A percentile compares a stretch with the other conserved stretches of the same genome.
These are phyloP conservation scores for Zygoascus meyerae DNA, from an alignment of 1,139 yeast genomes.

Conservation along the genomic window DNA sequence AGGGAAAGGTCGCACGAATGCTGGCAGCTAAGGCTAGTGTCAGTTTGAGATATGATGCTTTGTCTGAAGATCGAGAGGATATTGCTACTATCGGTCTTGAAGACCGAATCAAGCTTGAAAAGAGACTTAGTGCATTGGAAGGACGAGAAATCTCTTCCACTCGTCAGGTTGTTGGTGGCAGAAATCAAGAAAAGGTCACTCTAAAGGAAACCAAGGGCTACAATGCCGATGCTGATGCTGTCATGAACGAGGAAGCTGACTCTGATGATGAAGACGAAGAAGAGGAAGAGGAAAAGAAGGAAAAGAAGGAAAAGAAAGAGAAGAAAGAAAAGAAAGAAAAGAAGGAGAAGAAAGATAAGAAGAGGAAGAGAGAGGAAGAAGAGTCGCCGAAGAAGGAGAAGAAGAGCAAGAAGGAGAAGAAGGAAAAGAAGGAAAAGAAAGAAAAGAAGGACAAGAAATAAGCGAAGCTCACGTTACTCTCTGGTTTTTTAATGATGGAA, in stretches of 20 bases:
- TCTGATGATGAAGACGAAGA: slow-evolving; percentile 28
- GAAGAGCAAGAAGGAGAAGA: slow-evolving; percentile 25
- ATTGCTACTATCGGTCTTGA: slow-evolving; percentile 90
- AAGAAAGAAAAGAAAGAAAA: slow-evolving; percentile 26
- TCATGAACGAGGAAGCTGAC: slow-evolving; percentile 19
- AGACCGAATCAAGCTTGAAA: slow-evolving; percentile 89
- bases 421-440: slow-evolving; percentile 24
- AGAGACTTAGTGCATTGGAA: slow-evolving; percentile 89
- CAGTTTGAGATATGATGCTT: slow-evolving; percentile 91
- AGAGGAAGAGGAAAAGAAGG: slow-evolving; percentile 19
- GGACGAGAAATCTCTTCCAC: slow-evolving; percentile 55
- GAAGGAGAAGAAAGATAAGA: slow-evolving; percentile 23
- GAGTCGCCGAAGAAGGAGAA: slow-evolving; percentile 19
- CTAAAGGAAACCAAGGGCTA: slow-evolving; percentile 80
- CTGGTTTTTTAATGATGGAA: slow-evolving; percentile 10
- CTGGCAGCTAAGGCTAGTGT: slow-evolving; percentile 98
- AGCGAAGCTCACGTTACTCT: slow-evolving; percentile 16
- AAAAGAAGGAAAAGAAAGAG: slow-evolving; percentile 21
- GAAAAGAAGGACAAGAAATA: slow-evolving; percentile 25
- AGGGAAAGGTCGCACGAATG: slow-evolving; percentile 98
- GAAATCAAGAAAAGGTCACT: slow-evolving; percentile 61
- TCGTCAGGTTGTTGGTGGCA: slow-evolving; percentile 33
- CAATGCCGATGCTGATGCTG: slow-evolving; percentile 59
- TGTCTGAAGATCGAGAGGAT: slow-evolving; percentile 89
- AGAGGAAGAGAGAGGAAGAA: slow-evolving; percentile 18